Evolutionary conservation across 2,329 filamentous ascomycete species (phyloP).

Genomic region (Colletotrichum orbiculare): DNA sequence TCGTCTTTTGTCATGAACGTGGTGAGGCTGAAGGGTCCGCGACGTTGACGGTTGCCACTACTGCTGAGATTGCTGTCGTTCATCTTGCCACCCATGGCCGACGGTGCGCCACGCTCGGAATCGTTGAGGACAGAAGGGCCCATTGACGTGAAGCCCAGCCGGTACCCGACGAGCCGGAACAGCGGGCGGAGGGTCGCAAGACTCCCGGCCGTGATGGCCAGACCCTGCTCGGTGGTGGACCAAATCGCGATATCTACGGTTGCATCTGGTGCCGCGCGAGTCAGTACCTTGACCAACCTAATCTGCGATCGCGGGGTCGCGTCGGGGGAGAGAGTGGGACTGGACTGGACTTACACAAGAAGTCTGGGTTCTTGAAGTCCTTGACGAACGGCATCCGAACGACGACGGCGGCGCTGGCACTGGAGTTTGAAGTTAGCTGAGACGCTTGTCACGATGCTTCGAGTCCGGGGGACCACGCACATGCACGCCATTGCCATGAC

Average conservation of each 20-base stretch:
- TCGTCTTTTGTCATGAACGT: slow-evolving; percentile 43
- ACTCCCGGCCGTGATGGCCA: slow-evolving; percentile 60
- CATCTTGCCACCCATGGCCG: slow-evolving; percentile 25
- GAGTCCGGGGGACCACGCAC: slow-evolving; percentile 49
- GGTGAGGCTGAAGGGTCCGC: slow-evolving; percentile 43
- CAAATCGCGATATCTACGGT: slow-evolving; percentile 60
- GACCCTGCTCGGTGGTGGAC: slow-evolving; percentile 59
- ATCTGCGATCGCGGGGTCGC: neutral
- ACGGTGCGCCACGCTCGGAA: slow-evolving; percentile 20
- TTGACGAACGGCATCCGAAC: slow-evolving; percentile 54
- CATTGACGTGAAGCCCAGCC: slow-evolving; percentile 43
- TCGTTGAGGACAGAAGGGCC: slow-evolving; percentile 23
- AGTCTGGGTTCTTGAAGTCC: slow-evolving; percentile 53
- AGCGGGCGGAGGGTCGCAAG: slow-evolving; percentile 61
- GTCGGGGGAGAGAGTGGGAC: neutral
- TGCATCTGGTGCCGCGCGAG: slow-evolving; percentile 43
- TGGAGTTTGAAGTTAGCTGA: slow-evolving; percentile 38
- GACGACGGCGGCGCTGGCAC: slow-evolving; percentile 57
- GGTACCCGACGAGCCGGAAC: slow-evolving; percentile 47
- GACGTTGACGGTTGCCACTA: slow-evolving; percentile 19
- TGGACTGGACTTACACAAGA: slow-evolving; percentile 50
- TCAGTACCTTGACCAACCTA: slow-evolving; percentile 19
- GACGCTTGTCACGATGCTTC: neutral
- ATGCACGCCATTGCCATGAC: slow-evolving; percentile 68
- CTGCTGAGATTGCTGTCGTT: slow-evolving; percentile 24